Conservation (phyloP, 2,329 filamentous ascomycete species). For the Stachybotrys chartarum region DNA sequence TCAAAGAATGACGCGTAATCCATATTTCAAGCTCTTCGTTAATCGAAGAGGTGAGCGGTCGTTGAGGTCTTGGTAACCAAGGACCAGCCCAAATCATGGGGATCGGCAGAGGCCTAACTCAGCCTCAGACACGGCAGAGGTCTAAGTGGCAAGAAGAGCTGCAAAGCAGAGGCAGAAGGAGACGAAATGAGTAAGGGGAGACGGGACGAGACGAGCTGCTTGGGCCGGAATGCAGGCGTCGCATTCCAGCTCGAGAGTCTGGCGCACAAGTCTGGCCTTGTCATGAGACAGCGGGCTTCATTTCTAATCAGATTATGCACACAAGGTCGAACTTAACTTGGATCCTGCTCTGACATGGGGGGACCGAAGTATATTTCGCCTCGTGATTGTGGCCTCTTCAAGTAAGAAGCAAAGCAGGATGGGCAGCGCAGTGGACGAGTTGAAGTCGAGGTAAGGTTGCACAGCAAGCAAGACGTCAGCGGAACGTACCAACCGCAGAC, state of each 20-base stretch:
- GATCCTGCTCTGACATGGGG: no score
- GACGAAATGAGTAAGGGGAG: neutral
- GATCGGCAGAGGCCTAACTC: neutral
- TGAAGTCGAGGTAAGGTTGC: no score
- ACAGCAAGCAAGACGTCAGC: no score
- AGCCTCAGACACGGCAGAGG: neutral
- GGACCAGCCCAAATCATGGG: neutral
- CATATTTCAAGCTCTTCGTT: no score
- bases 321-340: neutral
- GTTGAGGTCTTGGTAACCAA: neutral
- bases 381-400: no score
- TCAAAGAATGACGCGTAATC: no score
- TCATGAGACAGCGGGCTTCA: neutral
- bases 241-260: slow-evolving; percentile 8
- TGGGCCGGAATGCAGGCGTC: slow-evolving; percentile 8
- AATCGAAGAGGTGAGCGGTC: no score
- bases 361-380: no score
- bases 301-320: neutral
- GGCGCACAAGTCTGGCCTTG: neutral
- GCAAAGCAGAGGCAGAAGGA: neutral
- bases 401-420: no score
- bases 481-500: no score
- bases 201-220: no score
- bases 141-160: neutral
- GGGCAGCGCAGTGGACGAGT: no score